phyloP scores from a whole-genome alignment of 2,329 filamentous ascomycete species.

The Moelleriella libera region DNA sequence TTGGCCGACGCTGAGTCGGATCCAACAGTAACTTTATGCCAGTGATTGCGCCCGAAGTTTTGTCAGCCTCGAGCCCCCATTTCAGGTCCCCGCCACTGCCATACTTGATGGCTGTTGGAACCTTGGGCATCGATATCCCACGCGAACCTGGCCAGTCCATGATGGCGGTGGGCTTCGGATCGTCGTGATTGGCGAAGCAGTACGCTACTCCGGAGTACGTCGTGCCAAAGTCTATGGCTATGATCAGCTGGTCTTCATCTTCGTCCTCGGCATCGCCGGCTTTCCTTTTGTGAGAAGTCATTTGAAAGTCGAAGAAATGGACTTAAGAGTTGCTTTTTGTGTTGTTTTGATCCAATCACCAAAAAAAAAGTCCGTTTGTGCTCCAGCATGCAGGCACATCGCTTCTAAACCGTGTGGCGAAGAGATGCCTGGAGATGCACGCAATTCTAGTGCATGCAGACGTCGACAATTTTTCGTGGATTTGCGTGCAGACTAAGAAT shows the following conservation, averaged over 20 bases:
- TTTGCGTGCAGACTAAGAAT: too few species aligned
- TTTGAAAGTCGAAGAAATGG: not conserved
- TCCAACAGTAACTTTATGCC: constrained; percentile 10
- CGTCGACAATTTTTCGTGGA: too few species aligned
- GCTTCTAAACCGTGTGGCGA: too few species aligned
- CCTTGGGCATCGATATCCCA: constrained; percentile 21
- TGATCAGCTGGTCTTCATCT: constrained; percentile 22
- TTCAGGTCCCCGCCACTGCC: constrained; percentile 27
- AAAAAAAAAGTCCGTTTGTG: too few species aligned
- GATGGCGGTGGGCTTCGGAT: constrained; percentile 18
- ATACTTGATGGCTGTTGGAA: constrained; percentile 9
- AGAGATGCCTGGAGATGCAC: too few species aligned
- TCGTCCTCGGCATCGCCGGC: not conserved
- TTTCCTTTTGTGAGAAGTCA: not conserved
- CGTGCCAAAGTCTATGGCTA: constrained; percentile 42
- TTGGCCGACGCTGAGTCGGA: constrained; percentile 4
- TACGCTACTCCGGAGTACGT: constrained; percentile 40
- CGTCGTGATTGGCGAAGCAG: constrained; percentile 3
- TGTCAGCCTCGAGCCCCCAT: constrained; percentile 7
- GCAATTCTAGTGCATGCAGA: too few species aligned
- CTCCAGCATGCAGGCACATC: too few species aligned
- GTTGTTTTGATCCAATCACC: too few species aligned
- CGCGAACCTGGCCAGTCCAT: constrained; percentile 10
- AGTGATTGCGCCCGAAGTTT: constrained; percentile 2
- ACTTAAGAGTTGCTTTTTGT: too few species aligned